Percentiles rank a stretch among this genome's conserved stretches.
phyloP scores from a whole-genome alignment of 345 rosid genomes.

The Eucalyptus cladocalyx region DNA sequence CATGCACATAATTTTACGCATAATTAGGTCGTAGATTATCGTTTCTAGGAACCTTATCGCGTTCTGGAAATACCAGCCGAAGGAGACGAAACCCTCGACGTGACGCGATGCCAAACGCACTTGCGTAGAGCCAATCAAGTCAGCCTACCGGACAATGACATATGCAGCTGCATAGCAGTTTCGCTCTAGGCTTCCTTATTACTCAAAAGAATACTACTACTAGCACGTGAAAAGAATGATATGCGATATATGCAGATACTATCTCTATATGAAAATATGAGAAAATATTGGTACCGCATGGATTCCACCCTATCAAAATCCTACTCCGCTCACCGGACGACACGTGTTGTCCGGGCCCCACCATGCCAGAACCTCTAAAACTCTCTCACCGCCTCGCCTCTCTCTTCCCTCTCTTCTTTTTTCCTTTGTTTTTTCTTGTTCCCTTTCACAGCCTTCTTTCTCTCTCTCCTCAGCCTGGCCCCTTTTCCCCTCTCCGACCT shows the following conservation, averaged over 20 bases:
- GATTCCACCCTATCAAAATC: too few species aligned
- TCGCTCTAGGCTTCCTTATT: not conserved
- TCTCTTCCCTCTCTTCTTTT: too few species aligned
- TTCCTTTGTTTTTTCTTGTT: too few species aligned
- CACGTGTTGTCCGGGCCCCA: too few species aligned
- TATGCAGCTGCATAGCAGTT: not conserved
- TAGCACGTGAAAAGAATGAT: not conserved
- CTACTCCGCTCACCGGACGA: not conserved
- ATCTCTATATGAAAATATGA: accelerated
- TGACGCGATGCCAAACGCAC: not conserved
- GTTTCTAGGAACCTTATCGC: not conserved
- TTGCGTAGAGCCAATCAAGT: too few species aligned
- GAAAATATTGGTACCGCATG: too few species aligned
- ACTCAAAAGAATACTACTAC: not conserved
- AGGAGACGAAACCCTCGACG: not conserved
- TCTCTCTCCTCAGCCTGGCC: too few species aligned
- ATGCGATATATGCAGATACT: accelerated
- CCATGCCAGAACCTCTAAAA: too few species aligned
- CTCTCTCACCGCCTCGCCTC: too few species aligned
- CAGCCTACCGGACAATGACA: accelerated
- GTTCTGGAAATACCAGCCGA: not conserved
- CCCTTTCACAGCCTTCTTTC: too few species aligned
- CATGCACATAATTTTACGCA: not conserved
- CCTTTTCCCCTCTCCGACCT: too few species aligned
- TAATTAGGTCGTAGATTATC: not conserved